Conservation (phyloP, 225 moss, liverwort and hornwort genomes). For the Neckera pumila region DNA sequence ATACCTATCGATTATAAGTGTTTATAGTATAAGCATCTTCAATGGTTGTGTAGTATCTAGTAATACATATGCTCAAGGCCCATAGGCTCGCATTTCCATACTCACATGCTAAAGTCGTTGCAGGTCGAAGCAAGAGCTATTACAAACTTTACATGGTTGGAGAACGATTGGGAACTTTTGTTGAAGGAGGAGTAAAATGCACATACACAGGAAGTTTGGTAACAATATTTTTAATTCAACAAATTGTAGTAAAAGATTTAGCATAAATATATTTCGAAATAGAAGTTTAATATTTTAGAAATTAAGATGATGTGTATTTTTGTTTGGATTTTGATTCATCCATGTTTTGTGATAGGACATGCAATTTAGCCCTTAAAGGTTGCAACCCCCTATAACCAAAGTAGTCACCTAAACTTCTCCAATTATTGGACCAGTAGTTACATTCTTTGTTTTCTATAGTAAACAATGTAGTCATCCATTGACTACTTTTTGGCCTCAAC, state of each 20-base stretch:
- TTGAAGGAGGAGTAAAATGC: neutral
- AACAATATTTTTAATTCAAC: neutral
- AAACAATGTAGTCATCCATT: neutral
- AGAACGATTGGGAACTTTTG: neutral
- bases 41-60: neutral
- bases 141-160: constrained; percentile 23
- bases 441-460: neutral
- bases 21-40: neutral
- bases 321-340: neutral
- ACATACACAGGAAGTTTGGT: constrained; percentile 1
- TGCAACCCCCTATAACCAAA: neutral
- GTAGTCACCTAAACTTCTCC: fast-evolving
- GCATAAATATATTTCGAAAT: neutral
- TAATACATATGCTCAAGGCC: neutral
- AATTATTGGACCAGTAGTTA: neutral
- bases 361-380: fast-evolving
- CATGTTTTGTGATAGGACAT: neutral
- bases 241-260: neutral
- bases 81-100: fast-evolving
- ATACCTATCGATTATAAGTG: neutral
- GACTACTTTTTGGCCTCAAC: neutral
- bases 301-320: no score
- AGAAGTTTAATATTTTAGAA: neutral
- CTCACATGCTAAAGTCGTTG: neutral
- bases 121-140: neutral